These are phyloP conservation scores for Ophiocordyceps camponoti-floridani DNA, from an alignment of 2,329 filamentous ascomycete genomes.

Conservation along the genomic window DNA sequence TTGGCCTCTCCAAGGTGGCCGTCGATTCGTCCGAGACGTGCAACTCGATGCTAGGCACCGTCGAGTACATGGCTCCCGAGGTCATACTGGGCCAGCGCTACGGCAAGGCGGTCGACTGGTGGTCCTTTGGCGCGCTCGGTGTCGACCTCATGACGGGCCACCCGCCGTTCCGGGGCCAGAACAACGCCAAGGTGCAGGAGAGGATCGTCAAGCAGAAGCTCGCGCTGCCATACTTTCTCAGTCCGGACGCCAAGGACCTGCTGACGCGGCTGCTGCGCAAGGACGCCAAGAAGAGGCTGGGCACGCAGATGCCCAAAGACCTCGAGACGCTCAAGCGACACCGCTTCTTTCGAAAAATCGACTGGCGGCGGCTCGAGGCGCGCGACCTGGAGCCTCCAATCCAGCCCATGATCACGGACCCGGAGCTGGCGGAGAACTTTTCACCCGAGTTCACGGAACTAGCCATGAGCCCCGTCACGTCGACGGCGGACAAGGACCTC, in stretches of 20 bases:
- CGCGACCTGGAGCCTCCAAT: constrained; percentile 80
- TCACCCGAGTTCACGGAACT: constrained; percentile 78
- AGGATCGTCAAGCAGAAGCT: constrained; percentile 93
- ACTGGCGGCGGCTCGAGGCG: constrained; percentile 75
- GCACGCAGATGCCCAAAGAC: constrained; percentile 77
- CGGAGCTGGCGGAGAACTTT: constrained; percentile 94
- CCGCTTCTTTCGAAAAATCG: constrained; percentile 90
- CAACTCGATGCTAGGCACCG: constrained; percentile 82
- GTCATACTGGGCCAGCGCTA: constrained; percentile 78
- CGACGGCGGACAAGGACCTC: constrained; percentile 23
- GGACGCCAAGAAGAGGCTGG: constrained; percentile 78
- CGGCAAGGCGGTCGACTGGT: constrained; percentile 94
- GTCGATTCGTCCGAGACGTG: constrained; percentile 48
- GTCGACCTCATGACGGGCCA: constrained; percentile 86
- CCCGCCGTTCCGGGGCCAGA: constrained; percentile 78
- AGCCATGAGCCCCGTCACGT: constrained; percentile 55
- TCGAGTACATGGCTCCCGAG: constrained; percentile 98
- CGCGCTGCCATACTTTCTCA: constrained; percentile 73
- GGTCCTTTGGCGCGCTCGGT: constrained; percentile 86
- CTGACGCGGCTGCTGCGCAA: constrained; percentile 81
- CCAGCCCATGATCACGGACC: constrained; percentile 83
- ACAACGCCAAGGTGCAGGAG: constrained; percentile 87
- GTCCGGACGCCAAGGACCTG: constrained; percentile 83
- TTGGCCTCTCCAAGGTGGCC: constrained; percentile 88
- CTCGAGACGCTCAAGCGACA: constrained; percentile 74